Conservation (phyloP, 352 stramenopile species). For the Pythium apleroticum region DNA sequence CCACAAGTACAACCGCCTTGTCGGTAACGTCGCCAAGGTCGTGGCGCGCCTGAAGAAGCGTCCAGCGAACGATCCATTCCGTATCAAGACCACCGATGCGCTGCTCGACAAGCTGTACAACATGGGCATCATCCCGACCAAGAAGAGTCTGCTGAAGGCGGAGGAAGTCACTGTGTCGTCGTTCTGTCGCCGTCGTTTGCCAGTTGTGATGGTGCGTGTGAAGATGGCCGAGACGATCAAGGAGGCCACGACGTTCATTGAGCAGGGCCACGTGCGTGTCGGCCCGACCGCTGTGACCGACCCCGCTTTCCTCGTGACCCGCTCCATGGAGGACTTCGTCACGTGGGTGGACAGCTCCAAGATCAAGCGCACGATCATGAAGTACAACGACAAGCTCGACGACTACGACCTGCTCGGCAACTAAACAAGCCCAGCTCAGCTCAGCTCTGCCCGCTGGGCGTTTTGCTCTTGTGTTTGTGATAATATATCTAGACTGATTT, state of each 20-base stretch:
- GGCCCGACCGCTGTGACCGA: constrained; percentile 92
- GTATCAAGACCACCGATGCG: constrained; percentile 96
- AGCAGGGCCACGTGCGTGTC: constrained; percentile 97
- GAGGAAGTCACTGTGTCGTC: constrained; percentile 96
- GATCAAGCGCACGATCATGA: constrained; percentile 97
- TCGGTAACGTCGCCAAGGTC: constrained; percentile 94
- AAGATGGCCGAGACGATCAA: constrained; percentile 99
- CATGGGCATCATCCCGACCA: constrained; percentile 97
- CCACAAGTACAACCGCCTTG: constrained; percentile 98
- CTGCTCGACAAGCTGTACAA: constrained; percentile 98
- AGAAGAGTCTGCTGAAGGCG: constrained; percentile 96
- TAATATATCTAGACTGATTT: constrained; percentile 20
- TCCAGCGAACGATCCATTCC: constrained; percentile 93
- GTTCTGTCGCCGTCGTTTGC: constrained; percentile 95
- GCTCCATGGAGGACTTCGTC: constrained; percentile 99
- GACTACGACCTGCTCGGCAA: constrained; percentile 99
- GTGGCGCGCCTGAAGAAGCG: constrained; percentile 95
- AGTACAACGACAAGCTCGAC: constrained; percentile 99
- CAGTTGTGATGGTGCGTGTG: constrained; percentile 98
- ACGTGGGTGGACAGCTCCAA: constrained; percentile 98
- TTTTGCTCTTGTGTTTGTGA: constrained; percentile 14
- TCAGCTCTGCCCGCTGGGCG: background rate
- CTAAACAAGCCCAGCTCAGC: constrained; percentile 37
- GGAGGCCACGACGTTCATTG: constrained; percentile 97
- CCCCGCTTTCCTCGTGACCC: constrained; percentile 96